These are phyloP conservation scores for Chytridium lagenaria DNA, from an alignment of 371 early-diverging fungal species.

Conservation along the genomic window DNA sequence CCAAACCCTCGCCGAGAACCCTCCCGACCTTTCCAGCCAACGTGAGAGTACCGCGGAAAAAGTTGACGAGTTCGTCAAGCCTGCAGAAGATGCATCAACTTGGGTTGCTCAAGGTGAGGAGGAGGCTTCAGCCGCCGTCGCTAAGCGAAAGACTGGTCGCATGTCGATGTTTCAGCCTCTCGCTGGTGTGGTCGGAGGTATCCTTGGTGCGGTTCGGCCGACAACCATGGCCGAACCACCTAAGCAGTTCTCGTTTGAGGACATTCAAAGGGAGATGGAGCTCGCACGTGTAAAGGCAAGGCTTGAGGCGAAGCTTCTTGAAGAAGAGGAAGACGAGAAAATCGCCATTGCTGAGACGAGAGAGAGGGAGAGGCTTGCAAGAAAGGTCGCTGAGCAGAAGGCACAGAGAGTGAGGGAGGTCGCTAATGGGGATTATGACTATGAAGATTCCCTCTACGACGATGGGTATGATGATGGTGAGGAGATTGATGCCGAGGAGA, in stretches of 20 bases:
- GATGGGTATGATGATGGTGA: background rate
- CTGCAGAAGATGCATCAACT: background rate
- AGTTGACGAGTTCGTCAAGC: background rate
- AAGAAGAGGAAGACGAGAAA: slow-evolving; percentile 20
- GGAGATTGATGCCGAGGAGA: slow-evolving; percentile 1
- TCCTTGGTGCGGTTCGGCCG: slow-evolving; percentile 18
- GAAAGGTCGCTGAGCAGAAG: slow-evolving; percentile 8
- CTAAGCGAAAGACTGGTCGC: slow-evolving; percentile 13
- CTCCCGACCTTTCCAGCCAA: slow-evolving; percentile 9
- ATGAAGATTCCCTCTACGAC: background rate
- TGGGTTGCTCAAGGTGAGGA: slow-evolving; percentile 24
- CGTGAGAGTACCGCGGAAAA: background rate
- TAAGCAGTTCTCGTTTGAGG: slow-evolving; percentile 21
- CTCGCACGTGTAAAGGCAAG: slow-evolving; percentile 26
- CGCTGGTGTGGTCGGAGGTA: slow-evolving; percentile 20
- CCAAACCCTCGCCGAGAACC: slow-evolving; percentile 4
- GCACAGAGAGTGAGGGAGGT: background rate
- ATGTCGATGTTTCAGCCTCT: slow-evolving; percentile 31
- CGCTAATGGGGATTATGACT: background rate
- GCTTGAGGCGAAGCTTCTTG: slow-evolving; percentile 26
- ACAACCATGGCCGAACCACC: background rate
- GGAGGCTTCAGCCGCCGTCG: slow-evolving; percentile 19
- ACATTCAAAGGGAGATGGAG: slow-evolving; percentile 36
- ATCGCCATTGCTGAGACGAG: slow-evolving; percentile 4
- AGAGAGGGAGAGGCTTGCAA: slow-evolving; percentile 8